Evolutionary conservation across 352 stramenopile genomes (phyloP), one percentile per base, ranked within the genome.

Genomic region (Globisporangium paroecandrum): DNA sequence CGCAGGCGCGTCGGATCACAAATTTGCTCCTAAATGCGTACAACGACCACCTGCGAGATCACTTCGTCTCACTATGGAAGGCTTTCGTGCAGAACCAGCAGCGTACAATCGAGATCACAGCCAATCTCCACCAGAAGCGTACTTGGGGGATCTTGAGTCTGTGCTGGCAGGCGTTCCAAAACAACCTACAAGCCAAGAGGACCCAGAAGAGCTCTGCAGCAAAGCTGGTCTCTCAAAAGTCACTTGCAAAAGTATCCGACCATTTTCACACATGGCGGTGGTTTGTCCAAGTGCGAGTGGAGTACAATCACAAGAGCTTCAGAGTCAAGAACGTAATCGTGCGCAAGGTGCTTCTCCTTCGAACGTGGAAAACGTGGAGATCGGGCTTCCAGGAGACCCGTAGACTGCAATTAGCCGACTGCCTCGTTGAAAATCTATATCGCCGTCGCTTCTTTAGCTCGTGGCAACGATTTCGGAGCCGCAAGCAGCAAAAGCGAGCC

Each of bases 391-490:
- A 34, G 10, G 46, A 53, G 20, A 49, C 22, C 9, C 6, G 6
- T 1, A 60, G 9, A 3, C 1, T 27, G 25, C 67, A 58, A 12
- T 9, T 60, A 27, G 41, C 32, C 10, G 53, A 65, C n/a, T 12
- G 51, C 9, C 41, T 67, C 13, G 25, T 64, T 13, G 46, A 65
- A 12, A 47, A 20, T 10, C 27, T 57, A 32, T 38, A 54, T 25
- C 27, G 34, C 0, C 67, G 56, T 1, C 62, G 60, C 0, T 55
- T 13, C 22, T 72, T 72, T 27, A 10, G 13, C 29, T 25, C 25
- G 25, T 84, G 77, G 77, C 72, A 73, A 7, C 54, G 64, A 1
- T 60, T 72, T 43, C 53, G 65, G 13, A 1, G 46, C 4, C 10
- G 4, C 15, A 56, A 61, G 20, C 65, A 66, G 47, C 53, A 58